A percentile compares a stretch with the other conserved stretches of the same genome.
Evolutionary conservation across 2,329 filamentous ascomycete species (phyloP).

Genomic region (Fusarium coffeatum): DNA sequence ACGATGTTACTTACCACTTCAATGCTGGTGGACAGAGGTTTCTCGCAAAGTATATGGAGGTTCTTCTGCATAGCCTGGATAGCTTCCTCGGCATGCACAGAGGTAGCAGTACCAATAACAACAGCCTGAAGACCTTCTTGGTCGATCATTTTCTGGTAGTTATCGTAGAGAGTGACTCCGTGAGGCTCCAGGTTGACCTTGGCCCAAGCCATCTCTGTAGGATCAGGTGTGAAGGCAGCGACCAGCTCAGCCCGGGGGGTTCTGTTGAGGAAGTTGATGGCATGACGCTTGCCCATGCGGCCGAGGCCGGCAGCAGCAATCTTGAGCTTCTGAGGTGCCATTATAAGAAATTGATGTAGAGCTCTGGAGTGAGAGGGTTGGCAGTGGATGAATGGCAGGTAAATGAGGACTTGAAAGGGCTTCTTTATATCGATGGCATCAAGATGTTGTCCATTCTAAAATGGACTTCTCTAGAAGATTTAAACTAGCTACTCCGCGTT

Average conservation of each 20-base stretch:
- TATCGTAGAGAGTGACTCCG: slow-evolving; percentile 39
- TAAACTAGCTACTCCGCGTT: too few species aligned
- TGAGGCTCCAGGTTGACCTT: slow-evolving; percentile 31
- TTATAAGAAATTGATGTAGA: not conserved
- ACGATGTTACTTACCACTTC: slow-evolving; percentile 61
- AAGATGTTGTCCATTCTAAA: fast-evolving
- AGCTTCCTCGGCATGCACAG: slow-evolving; percentile 43
- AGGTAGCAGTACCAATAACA: slow-evolving; percentile 43
- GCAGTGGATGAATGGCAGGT: too few species aligned
- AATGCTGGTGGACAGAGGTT: slow-evolving; percentile 50
- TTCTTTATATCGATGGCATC: too few species aligned
- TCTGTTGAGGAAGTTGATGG: slow-evolving; percentile 44
- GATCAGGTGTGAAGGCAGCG: slow-evolving; percentile 42
- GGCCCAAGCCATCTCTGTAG: slow-evolving; percentile 44
- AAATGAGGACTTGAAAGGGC: too few species aligned
- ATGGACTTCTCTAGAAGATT: too few species aligned
- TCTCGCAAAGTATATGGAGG: slow-evolving; percentile 45
- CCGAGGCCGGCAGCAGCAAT: slow-evolving; percentile 44
- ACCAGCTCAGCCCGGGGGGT: slow-evolving; percentile 43
- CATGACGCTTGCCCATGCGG: slow-evolving; percentile 46
- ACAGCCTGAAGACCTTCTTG: slow-evolving; percentile 46
- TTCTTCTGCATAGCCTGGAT: slow-evolving; percentile 44
- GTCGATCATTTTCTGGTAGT: slow-evolving; percentile 46
- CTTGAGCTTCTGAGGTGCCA: slow-evolving; percentile 42
- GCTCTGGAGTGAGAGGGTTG: too few species aligned